Base-by-base conservation (phyloP, 768 basidiomycete species). In the Boletus patriciae region DNA sequence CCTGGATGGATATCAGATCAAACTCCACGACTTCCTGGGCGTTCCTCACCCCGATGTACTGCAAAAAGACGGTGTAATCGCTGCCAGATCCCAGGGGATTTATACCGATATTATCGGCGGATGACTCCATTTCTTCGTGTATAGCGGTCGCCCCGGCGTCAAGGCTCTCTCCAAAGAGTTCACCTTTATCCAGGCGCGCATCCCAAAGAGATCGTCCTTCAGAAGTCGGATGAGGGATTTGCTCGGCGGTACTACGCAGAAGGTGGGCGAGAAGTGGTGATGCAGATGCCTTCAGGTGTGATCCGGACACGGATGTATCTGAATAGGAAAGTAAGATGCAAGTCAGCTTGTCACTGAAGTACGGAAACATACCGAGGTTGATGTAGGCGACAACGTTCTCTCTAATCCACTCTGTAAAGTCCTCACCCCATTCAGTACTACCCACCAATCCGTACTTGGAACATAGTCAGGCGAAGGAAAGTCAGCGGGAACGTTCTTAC, bases 361-460 rank as follows among this genome's bases (percentile, higher is more conserved):
- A 54, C 6, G 25, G 21, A 46, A 33, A 62, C 72, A 29, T 68
- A 74, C 79, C 86, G n/a, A 94, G 76, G 68, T 98, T 98, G 61
- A 97, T 74, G 67, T 98, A 98, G 8, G 91, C 82, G 18, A 92
- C 94, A 46, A 89, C 90, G 58, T 95, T 82, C 34, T 87, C 76
- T 40, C 82, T 78, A 38, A 98, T 83, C 85, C 89, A 96, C 16
- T 83, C 78, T 0, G 84, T 67, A 66, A 96, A 98, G 67, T 98
- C 96, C 70, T 98, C 96, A 3, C 86, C 93, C 83, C 90, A 97
- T 74, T 98, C 96, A 5, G 92, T 94, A 66, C 87, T 90, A 21
- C 96, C 96, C 37, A 92, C 70, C 43, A 94, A 77, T 23, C 90
- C 91, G 52, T 82, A 81, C 80, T 81, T 75, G 51, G 8, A 29